phyloP scores from a whole-genome alignment of 345 rosid species.

The Gossypium anomalum region DNA sequence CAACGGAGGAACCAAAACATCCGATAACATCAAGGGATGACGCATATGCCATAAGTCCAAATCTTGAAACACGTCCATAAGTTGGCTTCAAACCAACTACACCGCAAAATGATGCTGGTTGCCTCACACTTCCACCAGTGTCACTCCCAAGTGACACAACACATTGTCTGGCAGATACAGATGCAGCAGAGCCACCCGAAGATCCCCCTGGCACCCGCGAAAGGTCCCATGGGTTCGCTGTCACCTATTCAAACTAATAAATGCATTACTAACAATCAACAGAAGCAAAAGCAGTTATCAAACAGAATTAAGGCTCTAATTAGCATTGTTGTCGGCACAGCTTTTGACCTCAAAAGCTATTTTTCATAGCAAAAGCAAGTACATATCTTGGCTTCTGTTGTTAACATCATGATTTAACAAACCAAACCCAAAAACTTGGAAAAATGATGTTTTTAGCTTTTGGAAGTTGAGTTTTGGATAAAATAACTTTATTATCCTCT shows the following conservation, averaged over 20 bases:
- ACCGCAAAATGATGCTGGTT: constrained; percentile 93
- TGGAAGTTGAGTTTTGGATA: background rate
- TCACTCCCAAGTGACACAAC: constrained; percentile 90
- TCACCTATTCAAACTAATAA: constrained; percentile 48
- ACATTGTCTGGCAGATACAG: constrained; percentile 91
- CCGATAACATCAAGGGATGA: constrained; percentile 92
- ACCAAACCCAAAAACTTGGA: background rate
- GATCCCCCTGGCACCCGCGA: constrained; percentile 93
- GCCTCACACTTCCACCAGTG: constrained; percentile 98
- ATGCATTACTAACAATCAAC: constrained; percentile 28
- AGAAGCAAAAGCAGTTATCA: background rate
- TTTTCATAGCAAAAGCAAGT: background rate
- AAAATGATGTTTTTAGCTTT: no score
- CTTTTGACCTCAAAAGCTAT: background rate
- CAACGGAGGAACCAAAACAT: constrained; percentile 80
- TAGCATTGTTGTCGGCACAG: background rate
- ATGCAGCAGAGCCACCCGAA: constrained; percentile 94
- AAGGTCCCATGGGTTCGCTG: constrained; percentile 90
- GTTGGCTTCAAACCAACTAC: constrained; percentile 94
- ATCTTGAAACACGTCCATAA: constrained; percentile 93
- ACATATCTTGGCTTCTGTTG: background rate
- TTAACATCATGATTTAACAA: background rate
- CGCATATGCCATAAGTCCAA: constrained; percentile 93
- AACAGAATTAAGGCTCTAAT: background rate
- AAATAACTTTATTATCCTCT: background rate